phyloP scores from a whole-genome alignment of 2,329 filamentous ascomycete species.

The Cercospora berteroae region DNA sequence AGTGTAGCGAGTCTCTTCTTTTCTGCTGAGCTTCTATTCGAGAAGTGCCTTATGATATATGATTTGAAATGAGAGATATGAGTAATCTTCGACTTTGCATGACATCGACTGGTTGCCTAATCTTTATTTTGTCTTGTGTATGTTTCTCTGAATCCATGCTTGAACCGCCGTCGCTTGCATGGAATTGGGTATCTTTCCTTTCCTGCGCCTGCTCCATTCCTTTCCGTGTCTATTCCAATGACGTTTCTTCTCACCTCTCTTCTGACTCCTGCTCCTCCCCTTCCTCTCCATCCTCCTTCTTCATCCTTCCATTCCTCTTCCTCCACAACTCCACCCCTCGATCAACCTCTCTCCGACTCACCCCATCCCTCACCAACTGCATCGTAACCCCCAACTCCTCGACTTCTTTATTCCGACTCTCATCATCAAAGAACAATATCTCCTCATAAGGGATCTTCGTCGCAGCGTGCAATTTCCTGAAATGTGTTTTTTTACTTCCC shows the following conservation, averaged over 20 bases:
- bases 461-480: conserved; percentile 67
- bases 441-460: conserved; percentile 73
- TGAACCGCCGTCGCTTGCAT: background rate
- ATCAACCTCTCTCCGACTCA: conserved; percentile 74
- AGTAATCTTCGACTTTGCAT: background rate
- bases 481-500: conserved; percentile 80
- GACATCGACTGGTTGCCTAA: background rate
- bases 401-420: conserved; percentile 81
- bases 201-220: background rate
- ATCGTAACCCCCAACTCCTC: conserved; percentile 78
- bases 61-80: background rate
- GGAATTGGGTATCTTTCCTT: background rate
- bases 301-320: conserved; percentile 58
- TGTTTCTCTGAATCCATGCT: background rate
- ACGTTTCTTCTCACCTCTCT: background rate
- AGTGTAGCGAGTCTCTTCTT: background rate
- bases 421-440: conserved; percentile 96
- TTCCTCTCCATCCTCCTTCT: conserved; percentile 24
- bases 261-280: background rate
- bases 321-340: conserved; percentile 79
- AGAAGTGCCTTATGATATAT: background rate
- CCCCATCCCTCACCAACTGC: conserved; percentile 75
- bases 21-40: background rate
- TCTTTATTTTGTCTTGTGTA: background rate
- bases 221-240: background rate